Evolutionary conservation across 2,329 filamentous ascomycete species (phyloP).

Genomic region (Magnaporthiopsis incrustans): DNA sequence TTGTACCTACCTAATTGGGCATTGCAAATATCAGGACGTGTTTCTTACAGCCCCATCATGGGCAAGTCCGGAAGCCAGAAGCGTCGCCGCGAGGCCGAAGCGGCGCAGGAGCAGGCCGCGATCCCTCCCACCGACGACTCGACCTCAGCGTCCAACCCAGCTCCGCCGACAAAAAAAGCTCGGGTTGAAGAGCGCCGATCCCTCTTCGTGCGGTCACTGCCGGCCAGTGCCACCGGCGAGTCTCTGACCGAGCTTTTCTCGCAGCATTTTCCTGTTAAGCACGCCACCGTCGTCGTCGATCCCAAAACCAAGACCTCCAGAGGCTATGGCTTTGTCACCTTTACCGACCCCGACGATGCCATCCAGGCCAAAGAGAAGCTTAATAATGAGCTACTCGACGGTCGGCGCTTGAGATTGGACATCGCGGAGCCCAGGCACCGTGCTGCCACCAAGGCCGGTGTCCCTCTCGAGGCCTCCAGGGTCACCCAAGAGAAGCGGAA

Average conservation of each 20-base stretch:
- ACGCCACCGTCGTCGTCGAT: constrained; percentile 87
- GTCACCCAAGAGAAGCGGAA: constrained; percentile 39
- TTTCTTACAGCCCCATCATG: constrained; percentile 11
- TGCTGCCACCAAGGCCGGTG: constrained; percentile 35
- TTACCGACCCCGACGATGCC: constrained; percentile 89
- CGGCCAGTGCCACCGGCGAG: constrained; percentile 70
- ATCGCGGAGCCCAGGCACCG: constrained; percentile 80
- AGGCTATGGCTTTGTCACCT: constrained; percentile 95
- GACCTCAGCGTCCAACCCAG: constrained; percentile 14
- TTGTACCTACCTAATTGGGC: not conserved
- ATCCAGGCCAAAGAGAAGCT: constrained; percentile 72
- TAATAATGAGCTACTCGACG: constrained; percentile 68
- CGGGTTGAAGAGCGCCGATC: constrained; percentile 57
- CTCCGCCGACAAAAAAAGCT: constrained; percentile 42
- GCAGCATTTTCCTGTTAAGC: constrained; percentile 87
- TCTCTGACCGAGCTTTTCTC: constrained; percentile 84
- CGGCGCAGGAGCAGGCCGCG: constrained; percentile 17
- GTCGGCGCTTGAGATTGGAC: constrained; percentile 77
- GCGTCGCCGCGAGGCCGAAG: constrained; percentile 26
- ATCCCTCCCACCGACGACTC: not conserved
- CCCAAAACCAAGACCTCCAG: constrained; percentile 77
- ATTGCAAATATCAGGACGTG: not conserved
- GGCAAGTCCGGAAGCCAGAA: constrained; percentile 23
- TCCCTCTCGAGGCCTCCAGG: constrained; percentile 25
- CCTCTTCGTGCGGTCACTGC: constrained; percentile 85